Percentiles rank a stretch among this genome's conserved stretches.
phyloP scores from a whole-genome alignment of 305 asterid genomes.

The Rubia tinctorum region DNA sequence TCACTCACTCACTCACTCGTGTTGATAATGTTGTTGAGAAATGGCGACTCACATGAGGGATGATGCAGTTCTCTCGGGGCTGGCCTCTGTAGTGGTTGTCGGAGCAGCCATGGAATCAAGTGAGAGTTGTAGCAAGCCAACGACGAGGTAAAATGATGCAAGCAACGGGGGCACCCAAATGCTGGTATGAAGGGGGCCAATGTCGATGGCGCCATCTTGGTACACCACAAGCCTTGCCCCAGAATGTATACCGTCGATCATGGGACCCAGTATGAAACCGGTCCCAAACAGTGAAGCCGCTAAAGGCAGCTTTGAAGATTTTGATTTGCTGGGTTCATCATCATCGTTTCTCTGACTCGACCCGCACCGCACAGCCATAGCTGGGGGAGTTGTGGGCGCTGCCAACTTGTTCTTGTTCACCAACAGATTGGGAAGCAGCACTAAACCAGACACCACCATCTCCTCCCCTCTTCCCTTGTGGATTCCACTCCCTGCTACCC shows the following conservation, averaged over 20 bases:
- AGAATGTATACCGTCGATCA: slow-evolving; percentile 69
- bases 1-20: not conserved
- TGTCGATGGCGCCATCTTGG: slow-evolving; percentile 59
- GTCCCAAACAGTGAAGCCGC: slow-evolving; percentile 42
- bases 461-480: too few species aligned
- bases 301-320: not conserved
- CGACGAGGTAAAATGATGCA: slow-evolving; percentile 58
- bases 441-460: too few species aligned
- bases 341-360: not conserved
- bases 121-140: slow-evolving; percentile 51
- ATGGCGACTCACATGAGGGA: slow-evolving; percentile 34
- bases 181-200: slow-evolving; percentile 72
- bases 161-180: slow-evolving; percentile 78
- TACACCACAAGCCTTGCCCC: slow-evolving; percentile 59
- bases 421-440: too few species aligned
- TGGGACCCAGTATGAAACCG: slow-evolving; percentile 62
- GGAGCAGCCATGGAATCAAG: slow-evolving; percentile 33
- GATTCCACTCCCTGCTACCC: too few species aligned
- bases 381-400: too few species aligned
- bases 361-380: not conserved
- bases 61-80: slow-evolving; percentile 31
- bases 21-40: not conserved
- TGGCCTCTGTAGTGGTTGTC: slow-evolving; percentile 24
- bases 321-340: not conserved
- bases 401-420: too few species aligned